These are phyloP conservation scores for Poterioochromonas sp. DNA, from an alignment of 352 stramenopile species.

Conservation along the genomic window DNA sequence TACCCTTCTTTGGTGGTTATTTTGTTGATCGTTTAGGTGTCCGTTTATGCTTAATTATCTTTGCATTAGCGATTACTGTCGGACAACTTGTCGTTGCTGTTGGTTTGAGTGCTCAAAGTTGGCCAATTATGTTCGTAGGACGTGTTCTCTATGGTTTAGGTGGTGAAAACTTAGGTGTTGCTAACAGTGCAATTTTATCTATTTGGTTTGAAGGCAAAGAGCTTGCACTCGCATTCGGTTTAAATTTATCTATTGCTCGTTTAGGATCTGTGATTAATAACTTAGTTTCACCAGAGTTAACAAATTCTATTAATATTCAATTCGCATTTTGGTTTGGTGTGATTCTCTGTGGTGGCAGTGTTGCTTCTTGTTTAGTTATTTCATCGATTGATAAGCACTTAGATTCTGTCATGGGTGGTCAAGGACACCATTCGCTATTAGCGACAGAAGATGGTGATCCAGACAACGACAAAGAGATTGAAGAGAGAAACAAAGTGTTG, in stretches of 20 bases:
- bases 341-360: conserved; percentile 61
- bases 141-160: conserved; percentile 79
- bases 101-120: conserved; percentile 61
- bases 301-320: conserved; percentile 55
- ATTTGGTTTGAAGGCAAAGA: conserved; percentile 85
- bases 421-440: conserved; percentile 58
- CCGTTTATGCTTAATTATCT: conserved; percentile 66
- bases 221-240: conserved; percentile 74
- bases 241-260: conserved; percentile 76
- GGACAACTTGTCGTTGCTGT: conserved; percentile 75
- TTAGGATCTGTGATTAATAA: conserved; percentile 85
- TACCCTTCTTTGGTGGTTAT: conserved; percentile 81
- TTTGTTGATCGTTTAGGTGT: conserved; percentile 75
- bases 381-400: conserved; percentile 60
- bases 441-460: conserved; percentile 67
- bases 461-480: conserved; percentile 28
- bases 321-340: conserved; percentile 70
- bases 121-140: conserved; percentile 56
- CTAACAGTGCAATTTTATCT: conserved; percentile 71
- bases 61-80: conserved; percentile 63
- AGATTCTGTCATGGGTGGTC: conserved; percentile 53
- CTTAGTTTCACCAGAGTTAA: conserved; percentile 66
- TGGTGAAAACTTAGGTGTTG: conserved; percentile 76
- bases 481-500: conserved; percentile 20
- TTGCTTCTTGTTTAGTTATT: conserved; percentile 60